Base-by-base conservation (phyloP, 1,284 basidiomycete genomes). In the Ceratobasidium sp. region DNA sequence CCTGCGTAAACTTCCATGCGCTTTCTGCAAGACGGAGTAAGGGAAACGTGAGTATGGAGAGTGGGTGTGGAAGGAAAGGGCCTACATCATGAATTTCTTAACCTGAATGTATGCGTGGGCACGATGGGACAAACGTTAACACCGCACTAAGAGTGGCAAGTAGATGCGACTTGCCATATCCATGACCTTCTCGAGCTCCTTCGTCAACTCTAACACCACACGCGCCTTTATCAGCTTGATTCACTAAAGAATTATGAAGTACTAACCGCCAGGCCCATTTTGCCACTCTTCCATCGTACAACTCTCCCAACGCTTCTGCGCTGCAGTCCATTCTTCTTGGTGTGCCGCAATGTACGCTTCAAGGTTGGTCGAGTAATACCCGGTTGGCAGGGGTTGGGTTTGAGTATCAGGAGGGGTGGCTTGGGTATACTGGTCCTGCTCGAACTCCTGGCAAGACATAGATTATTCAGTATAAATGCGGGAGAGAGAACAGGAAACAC, bases 11-110 rank as follows among this genome's bases (percentile, higher is more conserved):
- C 63, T 46, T 66, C 49, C 63, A 66, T 66, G 63, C 63, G 63
- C 54, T 66, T 66, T 18, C 63, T 66, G 54, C 30, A n/a, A 16
- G 38, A 35, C 28, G 8, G 28, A 57, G 30, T 54, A 1, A 41
- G 38, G 8, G 46, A 54, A 43, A n/a, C 18, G 46, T 47, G 13
- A 47, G 26, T 64, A 44, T 16, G 28, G 18, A 7, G 28, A 9
- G 32, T 13, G 18, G 23, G 44, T 49, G 46, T 26, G 44, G 3
- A 50, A n/a, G 30, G 7, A 64, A 43, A 43, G 32, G 43, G 54
- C 63, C 54, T 66, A 21, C 63, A 49, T 49, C 63, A 66, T 66
- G 63, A 66, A 66, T 50, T 50, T 47, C 28, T 66, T 66, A 35
- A 66, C 63, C 63, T 66, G 49, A n/a, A n/a, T n/a, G n/a, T 38